phyloP scores from a whole-genome alignment of 345 rosid genomes.

The Sonneratia caseolaris region DNA sequence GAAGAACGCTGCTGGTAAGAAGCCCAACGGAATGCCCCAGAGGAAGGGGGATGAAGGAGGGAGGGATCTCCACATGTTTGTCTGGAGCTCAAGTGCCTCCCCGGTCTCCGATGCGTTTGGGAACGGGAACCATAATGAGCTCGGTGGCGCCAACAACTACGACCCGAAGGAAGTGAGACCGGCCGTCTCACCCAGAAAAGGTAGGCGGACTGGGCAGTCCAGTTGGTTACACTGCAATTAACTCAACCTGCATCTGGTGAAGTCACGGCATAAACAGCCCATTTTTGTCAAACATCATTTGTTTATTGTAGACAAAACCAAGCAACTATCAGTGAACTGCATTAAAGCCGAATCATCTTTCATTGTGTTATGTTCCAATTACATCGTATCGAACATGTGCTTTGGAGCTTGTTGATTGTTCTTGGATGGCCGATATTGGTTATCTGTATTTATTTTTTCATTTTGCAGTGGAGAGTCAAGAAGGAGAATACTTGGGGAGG shows the following conservation, averaged over 20 bases:
- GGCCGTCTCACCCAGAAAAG: slow-evolving; percentile 76
- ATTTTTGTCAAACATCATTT: too few relatives aligned
- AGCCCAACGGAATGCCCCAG: slow-evolving; percentile 7
- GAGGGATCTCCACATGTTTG: slow-evolving; percentile 95
- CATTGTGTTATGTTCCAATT: too few relatives aligned
- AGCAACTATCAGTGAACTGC: too few relatives aligned
- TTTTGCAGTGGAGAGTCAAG: slow-evolving; percentile 4
- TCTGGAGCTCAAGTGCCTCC: slow-evolving; percentile 93
- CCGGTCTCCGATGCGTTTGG: slow-evolving; percentile 83
- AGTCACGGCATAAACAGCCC: too few relatives aligned
- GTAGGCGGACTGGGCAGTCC: slow-evolving; percentile 9
- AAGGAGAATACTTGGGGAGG: slow-evolving; percentile 35
- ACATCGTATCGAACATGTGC: slow-evolving; percentile 20
- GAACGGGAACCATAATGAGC: slow-evolving; percentile 30
- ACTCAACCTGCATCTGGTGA: too few relatives aligned
- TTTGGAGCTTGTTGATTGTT: not conserved
- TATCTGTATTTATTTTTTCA: too few relatives aligned
- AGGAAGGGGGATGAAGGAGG: slow-evolving; percentile 34
- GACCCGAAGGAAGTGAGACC: slow-evolving; percentile 40
- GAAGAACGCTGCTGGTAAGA: slow-evolving; percentile 18
- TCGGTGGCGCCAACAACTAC: slow-evolving; percentile 35
- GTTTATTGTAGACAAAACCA: too few relatives aligned
- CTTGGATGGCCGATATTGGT: too few relatives aligned
- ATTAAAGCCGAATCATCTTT: too few relatives aligned
- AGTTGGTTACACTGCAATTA: too few relatives aligned